Evolutionary conservation across 140 eudicot species (phyloP).

Genomic region (Oenanthe javanica): DNA sequence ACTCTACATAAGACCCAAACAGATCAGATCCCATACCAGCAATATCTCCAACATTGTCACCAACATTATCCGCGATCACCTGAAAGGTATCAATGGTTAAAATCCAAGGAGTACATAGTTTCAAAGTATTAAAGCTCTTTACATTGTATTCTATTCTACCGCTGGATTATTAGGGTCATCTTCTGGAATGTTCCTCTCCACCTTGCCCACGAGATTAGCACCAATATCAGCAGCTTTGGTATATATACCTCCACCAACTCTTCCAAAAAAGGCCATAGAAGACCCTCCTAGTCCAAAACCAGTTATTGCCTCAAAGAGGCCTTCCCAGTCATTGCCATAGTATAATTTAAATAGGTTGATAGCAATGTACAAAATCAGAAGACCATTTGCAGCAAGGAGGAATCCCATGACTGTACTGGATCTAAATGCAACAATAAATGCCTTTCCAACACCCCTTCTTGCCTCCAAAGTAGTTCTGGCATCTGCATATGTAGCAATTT

Average conservation of each 20-base stretch:
- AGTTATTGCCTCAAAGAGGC: constrained; percentile 56
- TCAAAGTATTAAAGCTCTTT: neutral
- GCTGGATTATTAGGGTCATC: constrained; percentile 59
- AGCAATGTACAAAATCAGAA: constrained; percentile 35
- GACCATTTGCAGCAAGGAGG: constrained; percentile 57
- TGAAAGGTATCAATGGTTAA: constrained; percentile 8
- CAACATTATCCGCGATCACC: constrained; percentile 95
- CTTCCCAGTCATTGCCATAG: constrained; percentile 68
- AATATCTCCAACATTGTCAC: constrained; percentile 91
- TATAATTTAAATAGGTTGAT: constrained; percentile 45
- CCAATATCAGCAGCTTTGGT: constrained; percentile 63
- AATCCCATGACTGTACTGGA: constrained; percentile 73
- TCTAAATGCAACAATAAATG: constrained; percentile 51
- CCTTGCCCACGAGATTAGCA: constrained; percentile 53
- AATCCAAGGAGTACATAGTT: neutral
- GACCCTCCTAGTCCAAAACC: constrained; percentile 70
- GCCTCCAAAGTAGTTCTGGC: no score
- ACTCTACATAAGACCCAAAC: constrained; percentile 81
- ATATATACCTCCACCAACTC: constrained; percentile 72
- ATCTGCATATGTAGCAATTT: no score
- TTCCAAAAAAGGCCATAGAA: constrained; percentile 74
- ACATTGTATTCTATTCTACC: constrained; percentile 14
- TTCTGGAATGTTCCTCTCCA: constrained; percentile 47
- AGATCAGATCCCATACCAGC: constrained; percentile 98
- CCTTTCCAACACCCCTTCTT: constrained; percentile 31